Evolutionary conservation across 2,329 filamentous ascomycete genomes (phyloP).

Genomic region (Phyllosticta citribraziliensis): DNA sequence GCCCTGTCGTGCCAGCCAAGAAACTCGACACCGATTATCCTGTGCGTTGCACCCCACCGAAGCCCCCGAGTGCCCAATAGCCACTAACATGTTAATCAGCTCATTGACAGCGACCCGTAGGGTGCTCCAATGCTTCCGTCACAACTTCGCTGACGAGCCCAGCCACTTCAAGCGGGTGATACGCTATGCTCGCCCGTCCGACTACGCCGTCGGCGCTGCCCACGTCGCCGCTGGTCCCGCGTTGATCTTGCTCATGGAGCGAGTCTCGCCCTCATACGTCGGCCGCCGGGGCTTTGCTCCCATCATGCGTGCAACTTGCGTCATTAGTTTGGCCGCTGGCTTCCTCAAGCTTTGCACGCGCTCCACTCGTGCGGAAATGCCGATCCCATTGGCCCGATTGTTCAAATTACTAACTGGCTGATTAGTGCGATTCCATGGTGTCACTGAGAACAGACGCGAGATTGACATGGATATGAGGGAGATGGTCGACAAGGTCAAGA

Average conservation of each 20-base stretch:
- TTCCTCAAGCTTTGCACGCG: slow-evolving; percentile 80
- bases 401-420: slow-evolving; percentile 45
- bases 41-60: slow-evolving; percentile 46
- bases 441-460: slow-evolving; percentile 84
- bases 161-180: slow-evolving; percentile 89
- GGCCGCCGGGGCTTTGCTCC: slow-evolving; percentile 73
- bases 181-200: slow-evolving; percentile 72
- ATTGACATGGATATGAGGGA: slow-evolving; percentile 94
- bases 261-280: slow-evolving; percentile 72
- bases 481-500: slow-evolving; percentile 96
- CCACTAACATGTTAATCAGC: slow-evolving; percentile 45
- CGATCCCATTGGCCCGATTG: slow-evolving; percentile 33
- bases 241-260: slow-evolving; percentile 71
- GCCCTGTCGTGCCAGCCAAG: slow-evolving; percentile 61
- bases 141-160: slow-evolving; percentile 11
- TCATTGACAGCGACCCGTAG: slow-evolving; percentile 99
- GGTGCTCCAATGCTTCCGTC: slow-evolving; percentile 21
- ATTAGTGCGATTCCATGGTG: slow-evolving; percentile 80
- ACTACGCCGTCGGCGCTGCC: slow-evolving; percentile 63
- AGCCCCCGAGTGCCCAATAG: slow-evolving; percentile 18
- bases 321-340: slow-evolving; percentile 64
- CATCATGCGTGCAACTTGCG: slow-evolving; percentile 68
- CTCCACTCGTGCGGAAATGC: slow-evolving; percentile 61
- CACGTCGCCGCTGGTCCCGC: slow-evolving; percentile 64
- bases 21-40: slow-evolving; percentile 74